Evolutionary conservation across 371 early-diverging fungal genomes (phyloP).

Genomic region (Apophysomyces sp.): DNA sequence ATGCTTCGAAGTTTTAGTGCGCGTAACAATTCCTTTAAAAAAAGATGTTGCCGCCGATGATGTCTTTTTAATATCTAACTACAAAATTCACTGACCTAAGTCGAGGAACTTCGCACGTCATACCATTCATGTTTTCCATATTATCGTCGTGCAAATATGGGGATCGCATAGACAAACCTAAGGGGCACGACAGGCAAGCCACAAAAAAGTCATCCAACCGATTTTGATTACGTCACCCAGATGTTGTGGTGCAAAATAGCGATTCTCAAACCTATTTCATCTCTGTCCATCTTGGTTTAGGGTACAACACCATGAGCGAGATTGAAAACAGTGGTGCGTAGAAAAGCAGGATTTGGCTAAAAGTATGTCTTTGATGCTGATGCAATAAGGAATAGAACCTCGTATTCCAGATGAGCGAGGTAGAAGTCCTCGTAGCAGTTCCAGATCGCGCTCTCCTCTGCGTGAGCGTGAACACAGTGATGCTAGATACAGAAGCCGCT

Average conservation of each 20-base stretch:
- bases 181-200: too few relatives aligned
- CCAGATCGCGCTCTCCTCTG: constrained; percentile 48
- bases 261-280: not conserved
- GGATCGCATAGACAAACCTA: too few relatives aligned
- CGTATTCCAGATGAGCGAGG: constrained; percentile 45
- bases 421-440: constrained; percentile 44
- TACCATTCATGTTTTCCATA: too few relatives aligned
- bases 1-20: too few relatives aligned
- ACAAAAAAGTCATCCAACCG: too few relatives aligned
- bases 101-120: too few relatives aligned
- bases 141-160: too few relatives aligned
- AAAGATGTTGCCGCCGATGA: too few relatives aligned
- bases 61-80: too few relatives aligned
- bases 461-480: constrained; percentile 44
- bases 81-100: too few relatives aligned
- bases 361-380: not conserved
- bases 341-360: not conserved
- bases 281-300: not conserved
- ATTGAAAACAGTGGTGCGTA: constrained; percentile 15
- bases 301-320: constrained; percentile 13
- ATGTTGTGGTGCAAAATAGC: not conserved
- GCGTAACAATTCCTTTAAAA: too few relatives aligned
- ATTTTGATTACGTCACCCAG: too few relatives aligned
- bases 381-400: constrained; percentile 14
- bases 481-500: constrained; percentile 51